Conservation (phyloP, 805 yeast species). For the Starmerella bacillaris region DNA sequence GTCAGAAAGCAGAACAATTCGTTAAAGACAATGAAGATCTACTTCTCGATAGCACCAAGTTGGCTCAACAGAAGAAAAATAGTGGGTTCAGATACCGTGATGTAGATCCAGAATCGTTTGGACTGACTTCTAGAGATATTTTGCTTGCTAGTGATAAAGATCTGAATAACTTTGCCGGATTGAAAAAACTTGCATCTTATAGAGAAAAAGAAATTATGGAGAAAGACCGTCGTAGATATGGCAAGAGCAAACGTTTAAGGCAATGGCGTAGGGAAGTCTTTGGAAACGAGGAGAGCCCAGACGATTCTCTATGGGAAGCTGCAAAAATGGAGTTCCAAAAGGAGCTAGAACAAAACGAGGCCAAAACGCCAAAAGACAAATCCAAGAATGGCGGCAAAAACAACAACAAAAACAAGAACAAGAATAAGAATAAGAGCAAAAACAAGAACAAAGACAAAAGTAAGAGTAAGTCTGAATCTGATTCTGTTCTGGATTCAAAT, state of each 20-base stretch:
- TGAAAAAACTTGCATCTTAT: slow-evolving; percentile 87
- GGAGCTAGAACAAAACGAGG: background rate
- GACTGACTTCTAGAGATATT: slow-evolving; percentile 70
- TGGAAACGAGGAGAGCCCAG: slow-evolving; percentile 33
- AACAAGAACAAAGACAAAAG: too few relatives aligned
- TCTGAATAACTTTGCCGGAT: slow-evolving; percentile 66
- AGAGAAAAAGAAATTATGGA: slow-evolving; percentile 52
- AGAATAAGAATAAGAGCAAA: slow-evolving; percentile 1
- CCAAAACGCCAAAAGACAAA: slow-evolving; percentile 1
- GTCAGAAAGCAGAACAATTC: slow-evolving; percentile 53
- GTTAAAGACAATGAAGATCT: slow-evolving; percentile 57
- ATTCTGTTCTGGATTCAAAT: too few relatives aligned
- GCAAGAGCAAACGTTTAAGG: slow-evolving; percentile 62
- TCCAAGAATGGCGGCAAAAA: too few relatives aligned
- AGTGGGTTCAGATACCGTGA: slow-evolving; percentile 69
- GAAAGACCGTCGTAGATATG: slow-evolving; percentile 68
- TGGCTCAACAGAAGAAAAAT: slow-evolving; percentile 19
- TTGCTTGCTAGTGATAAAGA: slow-evolving; percentile 75
- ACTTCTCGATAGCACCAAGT: slow-evolving; percentile 39
- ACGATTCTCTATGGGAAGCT: slow-evolving; percentile 18
- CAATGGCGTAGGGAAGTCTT: slow-evolving; percentile 85
- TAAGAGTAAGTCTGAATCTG: too few relatives aligned
- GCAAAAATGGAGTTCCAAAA: slow-evolving; percentile 11
- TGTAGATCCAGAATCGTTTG: slow-evolving; percentile 87
- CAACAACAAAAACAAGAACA: too few relatives aligned